Conservation (phyloP, 2,329 filamentous ascomycete genomes). For the Escovopsis sp. region DNA sequence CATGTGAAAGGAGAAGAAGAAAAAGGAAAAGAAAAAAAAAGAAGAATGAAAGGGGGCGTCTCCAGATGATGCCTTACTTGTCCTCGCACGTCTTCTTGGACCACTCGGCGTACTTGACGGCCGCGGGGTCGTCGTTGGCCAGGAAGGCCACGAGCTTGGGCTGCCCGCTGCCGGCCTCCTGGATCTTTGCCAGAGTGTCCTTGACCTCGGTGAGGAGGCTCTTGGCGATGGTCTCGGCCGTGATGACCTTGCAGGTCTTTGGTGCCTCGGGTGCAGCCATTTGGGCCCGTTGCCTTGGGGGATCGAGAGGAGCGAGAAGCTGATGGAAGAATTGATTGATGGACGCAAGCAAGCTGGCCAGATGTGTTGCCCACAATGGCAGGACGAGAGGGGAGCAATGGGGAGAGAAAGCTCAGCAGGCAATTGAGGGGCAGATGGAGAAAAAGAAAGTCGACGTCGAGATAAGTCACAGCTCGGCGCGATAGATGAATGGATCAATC, state of each 20-base stretch:
- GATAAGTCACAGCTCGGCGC: neutral
- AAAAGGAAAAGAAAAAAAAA: too few relatives aligned
- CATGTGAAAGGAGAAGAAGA: neutral
- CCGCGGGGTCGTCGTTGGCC: conserved; percentile 81
- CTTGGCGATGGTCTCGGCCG: conserved; percentile 78
- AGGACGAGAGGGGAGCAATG: too few relatives aligned
- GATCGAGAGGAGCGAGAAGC: neutral
- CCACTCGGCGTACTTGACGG: conserved; percentile 90
- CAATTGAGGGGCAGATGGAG: neutral
- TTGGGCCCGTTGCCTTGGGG: neutral
- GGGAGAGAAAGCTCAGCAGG: too few relatives aligned
- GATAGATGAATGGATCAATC: too few relatives aligned
- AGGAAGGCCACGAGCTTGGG: conserved; percentile 84
- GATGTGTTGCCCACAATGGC: too few relatives aligned
- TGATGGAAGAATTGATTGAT: too few relatives aligned
- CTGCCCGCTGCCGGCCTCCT: conserved; percentile 36
- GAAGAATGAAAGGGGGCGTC: too few relatives aligned
- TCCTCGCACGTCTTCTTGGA: conserved; percentile 92
- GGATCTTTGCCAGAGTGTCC: conserved; percentile 56
- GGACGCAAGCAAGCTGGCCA: too few relatives aligned
- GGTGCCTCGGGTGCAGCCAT: conserved; percentile 26
- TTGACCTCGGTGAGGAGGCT: conserved; percentile 63
- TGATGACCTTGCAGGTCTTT: conserved; percentile 81
- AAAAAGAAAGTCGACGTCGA: neutral
- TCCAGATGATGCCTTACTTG: conserved; percentile 50